Base-by-base conservation (phyloP, 83 land plant species). In the Isoetes engelmannii region DNA sequence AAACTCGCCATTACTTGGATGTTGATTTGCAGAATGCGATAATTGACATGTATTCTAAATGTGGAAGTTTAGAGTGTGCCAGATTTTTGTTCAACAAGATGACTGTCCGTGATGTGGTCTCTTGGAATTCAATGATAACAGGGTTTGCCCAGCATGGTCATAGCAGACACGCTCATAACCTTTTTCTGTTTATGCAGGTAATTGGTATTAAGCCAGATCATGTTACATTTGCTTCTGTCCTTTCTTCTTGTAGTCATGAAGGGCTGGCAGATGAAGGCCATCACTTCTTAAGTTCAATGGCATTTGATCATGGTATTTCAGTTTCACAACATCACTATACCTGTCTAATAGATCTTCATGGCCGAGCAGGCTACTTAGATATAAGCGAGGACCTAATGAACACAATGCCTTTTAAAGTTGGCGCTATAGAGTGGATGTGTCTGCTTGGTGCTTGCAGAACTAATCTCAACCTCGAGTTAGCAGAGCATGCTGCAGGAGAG, bases 361-460 rank as follows among this genome's bases (percentile, higher is more conserved):
- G 82, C 13, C 67, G 85, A 4, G 79, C 85, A 15, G 85, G 85
- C n/a, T n/a, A n/a, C n/a, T n/a, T n/a, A n/a, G n/a, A n/a, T n/a
- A n/a, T n/a, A n/a, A n/a, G n/a, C n/a, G n/a, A n/a, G n/a, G n/a
- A n/a, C n/a, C n/a, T n/a, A n/a, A n/a, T n/a, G n/a, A n/a, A n/a
- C n/a, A n/a, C n/a, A n/a, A n/a, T n/a, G n/a, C n/a, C n/a, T n/a
- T n/a, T n/a, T n/a, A n/a, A n/a, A n/a, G n/a, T n/a, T n/a, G n/a
- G n/a, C n/a, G n/a, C n/a, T n/a, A n/a, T n/a, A n/a, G n/a, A n/a
- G n/a, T n/a, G n/a, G n/a, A n/a, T n/a, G n/a, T n/a, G n/a, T n/a
- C n/a, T n/a, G n/a, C n/a, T n/a, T n/a, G n/a, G n/a, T n/a, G n/a
- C n/a, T n/a, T n/a, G n/a, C n/a, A n/a, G n/a, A n/a, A n/a, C n/a